Base-by-base conservation (phyloP, 1,139 yeast genomes). In the Meyerozyma carpophila region DNA sequence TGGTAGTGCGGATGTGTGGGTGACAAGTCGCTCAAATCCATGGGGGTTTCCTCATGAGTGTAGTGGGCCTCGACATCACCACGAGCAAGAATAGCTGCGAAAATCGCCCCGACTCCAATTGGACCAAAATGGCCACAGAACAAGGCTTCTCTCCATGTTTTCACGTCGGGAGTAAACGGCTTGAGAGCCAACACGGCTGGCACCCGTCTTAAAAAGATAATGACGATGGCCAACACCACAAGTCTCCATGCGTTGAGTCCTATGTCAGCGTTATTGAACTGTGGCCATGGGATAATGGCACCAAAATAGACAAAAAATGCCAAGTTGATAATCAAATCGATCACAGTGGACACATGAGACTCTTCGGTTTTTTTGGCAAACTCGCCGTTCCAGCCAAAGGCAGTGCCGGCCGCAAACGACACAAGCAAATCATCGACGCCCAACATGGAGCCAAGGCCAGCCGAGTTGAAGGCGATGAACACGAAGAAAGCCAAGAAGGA, bases 101-200 rank as follows among this genome's bases (percentile, higher is more conserved):
- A 93, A 18, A 93, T 79, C 1, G 98, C 98, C 50, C 98, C 98
- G 9, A 93, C 98, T 44, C 98, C 98, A 59, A 93, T 89, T 8
- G 98, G 98, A 39, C 98, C 98, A 62, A 93, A 93, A 67, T 93
- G 98, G 20, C 98, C 98, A 62, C 95, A 91, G 58, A 93, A 90
- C 7, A 93, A 59, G 0, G 97, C 97, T 59, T 93, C 98, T 63
- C 96, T 79, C 97, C 98, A 91, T 31, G 93, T 81, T 54, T 88
- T 82, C 38, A 93, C 80, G 62, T 91, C 98, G 0, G 98, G 96
- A n/a, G 88, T 84, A 13, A 91, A 60, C 0, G 91, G 89, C 57
- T 88, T 88, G 44, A 88, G 68, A 1, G 81, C 77, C 43, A 91
- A 59, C 39, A 91, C 90, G 0, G 95, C 95, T 0, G 98, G 98